Conservation (phyloP, 371 early-diverging fungal genomes). For the Mucor racemosus region DNA sequence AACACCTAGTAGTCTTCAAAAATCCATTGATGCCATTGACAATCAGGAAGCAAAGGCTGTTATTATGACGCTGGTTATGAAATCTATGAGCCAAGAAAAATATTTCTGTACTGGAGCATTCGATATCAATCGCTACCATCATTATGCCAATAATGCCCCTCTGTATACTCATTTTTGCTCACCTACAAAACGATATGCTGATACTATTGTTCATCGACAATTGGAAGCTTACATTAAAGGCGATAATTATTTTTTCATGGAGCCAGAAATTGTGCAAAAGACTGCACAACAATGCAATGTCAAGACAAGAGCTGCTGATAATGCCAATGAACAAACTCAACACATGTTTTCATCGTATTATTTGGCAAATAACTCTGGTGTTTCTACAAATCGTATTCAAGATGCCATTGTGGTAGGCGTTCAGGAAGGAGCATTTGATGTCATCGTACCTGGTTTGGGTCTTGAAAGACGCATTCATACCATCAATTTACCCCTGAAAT, state of each 20-base stretch:
- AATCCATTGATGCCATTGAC: constrained; percentile 71
- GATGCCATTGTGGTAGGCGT: constrained; percentile 57
- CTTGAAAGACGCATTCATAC: constrained; percentile 62
- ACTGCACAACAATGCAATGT: constrained; percentile 73
- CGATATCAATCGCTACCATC: constrained; percentile 63
- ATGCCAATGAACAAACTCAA: constrained; percentile 76
- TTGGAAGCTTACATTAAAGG: constrained; percentile 42
- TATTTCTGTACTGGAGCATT: constrained; percentile 84
- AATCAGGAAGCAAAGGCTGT: constrained; percentile 45
- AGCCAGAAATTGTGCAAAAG: constrained; percentile 43
- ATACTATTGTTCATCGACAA: constrained; percentile 91
- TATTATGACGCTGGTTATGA: constrained; percentile 61
- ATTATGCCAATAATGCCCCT: constrained; percentile 74
- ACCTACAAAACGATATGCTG: constrained; percentile 95
- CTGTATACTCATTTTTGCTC: constrained; percentile 91
- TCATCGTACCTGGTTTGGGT: constrained; percentile 62
- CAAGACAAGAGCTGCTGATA: constrained; percentile 62
- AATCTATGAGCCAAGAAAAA: constrained; percentile 77
- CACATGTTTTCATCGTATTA: constrained; percentile 68
- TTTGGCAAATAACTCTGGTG: constrained; percentile 33
- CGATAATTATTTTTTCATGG: constrained; percentile 53
- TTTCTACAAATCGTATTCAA: constrained; percentile 27
- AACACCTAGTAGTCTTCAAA: constrained; percentile 62
- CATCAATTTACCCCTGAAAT: constrained; percentile 45
- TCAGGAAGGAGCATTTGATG: constrained; percentile 60